These are phyloP conservation scores for Pyrus hybrid DNA, from an alignment of 331 rosid genomes.

Conservation along the genomic window DNA sequence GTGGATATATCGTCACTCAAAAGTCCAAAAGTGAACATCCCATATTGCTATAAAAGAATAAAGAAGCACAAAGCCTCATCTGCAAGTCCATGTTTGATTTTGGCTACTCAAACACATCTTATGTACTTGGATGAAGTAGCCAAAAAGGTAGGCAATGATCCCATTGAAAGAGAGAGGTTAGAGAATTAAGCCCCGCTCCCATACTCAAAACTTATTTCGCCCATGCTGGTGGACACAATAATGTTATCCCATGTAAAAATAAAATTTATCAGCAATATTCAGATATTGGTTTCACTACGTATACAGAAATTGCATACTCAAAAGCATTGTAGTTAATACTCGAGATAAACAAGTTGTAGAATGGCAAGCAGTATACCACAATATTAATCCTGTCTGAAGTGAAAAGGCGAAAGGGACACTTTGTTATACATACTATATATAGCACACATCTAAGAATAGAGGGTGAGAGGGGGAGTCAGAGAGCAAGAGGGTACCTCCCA, in stretches of 20 bases:
- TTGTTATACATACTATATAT: not conserved
- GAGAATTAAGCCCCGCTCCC: not conserved
- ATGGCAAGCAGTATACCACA: not conserved
- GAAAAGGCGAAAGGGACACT: not conserved
- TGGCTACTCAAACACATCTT: not conserved
- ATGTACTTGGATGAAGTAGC: not conserved
- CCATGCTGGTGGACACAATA: not conserved
- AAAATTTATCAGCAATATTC: not conserved
- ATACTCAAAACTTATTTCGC: not conserved
- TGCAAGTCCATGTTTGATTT: not conserved
- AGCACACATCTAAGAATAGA: not conserved
- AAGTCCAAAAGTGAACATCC: not conserved
- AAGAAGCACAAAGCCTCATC: not conserved
- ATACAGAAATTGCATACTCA: not conserved
- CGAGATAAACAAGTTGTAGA: not conserved
- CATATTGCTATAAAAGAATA: not conserved
- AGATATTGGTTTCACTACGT: not conserved
- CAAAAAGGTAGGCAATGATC: not conserved
- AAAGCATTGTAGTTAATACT: not conserved
- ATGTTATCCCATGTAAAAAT: not conserved
- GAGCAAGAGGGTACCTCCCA: constrained; percentile 60
- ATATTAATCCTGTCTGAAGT: not conserved
- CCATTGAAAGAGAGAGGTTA: not conserved
- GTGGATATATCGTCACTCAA: not conserved
- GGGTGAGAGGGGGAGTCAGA: not conserved